Conservation (phyloP, 192 early-diverging fungal species). For the Linnemannia exigua region DNA sequence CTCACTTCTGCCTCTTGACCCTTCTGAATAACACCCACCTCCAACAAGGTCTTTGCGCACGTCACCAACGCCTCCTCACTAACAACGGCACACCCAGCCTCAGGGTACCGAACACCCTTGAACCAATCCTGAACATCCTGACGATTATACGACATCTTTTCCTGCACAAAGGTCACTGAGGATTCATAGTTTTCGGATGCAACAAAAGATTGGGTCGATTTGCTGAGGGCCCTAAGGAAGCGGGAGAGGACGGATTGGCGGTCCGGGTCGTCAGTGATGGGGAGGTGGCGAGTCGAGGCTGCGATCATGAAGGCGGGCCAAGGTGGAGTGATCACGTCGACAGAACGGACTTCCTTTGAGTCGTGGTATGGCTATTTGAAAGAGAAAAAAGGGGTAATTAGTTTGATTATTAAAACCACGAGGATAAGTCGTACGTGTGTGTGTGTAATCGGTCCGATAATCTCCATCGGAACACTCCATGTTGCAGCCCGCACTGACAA, state of each 20-base stretch:
- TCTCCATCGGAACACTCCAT: not conserved
- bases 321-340: conserved; percentile 86
- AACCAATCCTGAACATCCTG: conserved; percentile 79
- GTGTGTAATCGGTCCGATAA: not conserved
- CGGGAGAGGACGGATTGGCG: conserved; percentile 52
- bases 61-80: conserved; percentile 59
- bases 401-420: not conserved
- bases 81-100: conserved; percentile 54
- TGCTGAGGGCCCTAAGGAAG: conserved; percentile 53
- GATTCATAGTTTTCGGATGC: conserved; percentile 56
- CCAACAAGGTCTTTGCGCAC: conserved; percentile 64
- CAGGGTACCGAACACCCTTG: conserved; percentile 69
- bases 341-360: conserved; percentile 73
- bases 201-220: conserved; percentile 60
- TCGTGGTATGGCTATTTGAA: conserved; percentile 73
- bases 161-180: conserved; percentile 63
- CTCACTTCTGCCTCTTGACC: conserved; percentile 36
- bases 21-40: conserved; percentile 69
- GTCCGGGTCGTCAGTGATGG: conserved; percentile 19
- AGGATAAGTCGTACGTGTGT: not conserved
- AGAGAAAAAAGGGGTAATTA: not conserved
- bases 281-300: conserved; percentile 62
- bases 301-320: conserved; percentile 94
- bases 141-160: conserved; percentile 64
- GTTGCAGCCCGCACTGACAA: not conserved